phyloP scores from a whole-genome alignment of 768 basidiomycete species.

The Termitomyces sp. region DNA sequence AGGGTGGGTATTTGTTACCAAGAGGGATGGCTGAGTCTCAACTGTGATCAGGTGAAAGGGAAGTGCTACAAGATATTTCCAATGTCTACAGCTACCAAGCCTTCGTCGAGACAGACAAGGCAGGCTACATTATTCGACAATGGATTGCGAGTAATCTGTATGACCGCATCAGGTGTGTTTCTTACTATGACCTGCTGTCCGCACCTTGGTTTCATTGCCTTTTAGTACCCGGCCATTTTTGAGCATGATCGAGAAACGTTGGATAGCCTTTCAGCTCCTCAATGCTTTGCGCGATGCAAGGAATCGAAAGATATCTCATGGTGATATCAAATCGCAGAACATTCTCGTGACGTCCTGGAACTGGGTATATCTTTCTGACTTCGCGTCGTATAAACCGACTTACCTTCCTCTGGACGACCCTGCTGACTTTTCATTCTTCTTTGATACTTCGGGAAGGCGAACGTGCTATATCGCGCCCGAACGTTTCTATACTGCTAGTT shows the following conservation, averaged over 20 bases:
- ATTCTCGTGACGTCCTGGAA: conserved; percentile 95
- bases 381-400: conserved; percentile 93
- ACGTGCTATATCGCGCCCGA: conserved; percentile 98
- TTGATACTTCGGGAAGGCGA: conserved; percentile 88
- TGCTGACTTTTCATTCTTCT: conserved; percentile 96
- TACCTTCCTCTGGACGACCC: conserved; percentile 95
- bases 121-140: conserved; percentile 91
- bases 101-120: conserved; percentile 92
- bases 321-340: conserved; percentile 97
- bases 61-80: conserved; percentile 74
- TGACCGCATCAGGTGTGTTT: conserved; percentile 87
- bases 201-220: background rate
- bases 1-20: conserved; percentile 41
- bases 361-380: conserved; percentile 93
- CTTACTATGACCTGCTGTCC: background rate
- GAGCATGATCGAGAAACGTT: conserved; percentile 89
- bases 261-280: conserved; percentile 93
- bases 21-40: conserved; percentile 1
- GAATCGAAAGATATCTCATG: conserved; percentile 86
- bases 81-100: conserved; percentile 88
- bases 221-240: conserved; percentile 92
- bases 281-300: conserved; percentile 80
- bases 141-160: conserved; percentile 94
- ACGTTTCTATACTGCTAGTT: conserved; percentile 77
- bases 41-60: conserved; percentile 64